phyloP scores from a whole-genome alignment of 2,329 filamentous ascomycete species.

The Talaromyces sp. region DNA sequence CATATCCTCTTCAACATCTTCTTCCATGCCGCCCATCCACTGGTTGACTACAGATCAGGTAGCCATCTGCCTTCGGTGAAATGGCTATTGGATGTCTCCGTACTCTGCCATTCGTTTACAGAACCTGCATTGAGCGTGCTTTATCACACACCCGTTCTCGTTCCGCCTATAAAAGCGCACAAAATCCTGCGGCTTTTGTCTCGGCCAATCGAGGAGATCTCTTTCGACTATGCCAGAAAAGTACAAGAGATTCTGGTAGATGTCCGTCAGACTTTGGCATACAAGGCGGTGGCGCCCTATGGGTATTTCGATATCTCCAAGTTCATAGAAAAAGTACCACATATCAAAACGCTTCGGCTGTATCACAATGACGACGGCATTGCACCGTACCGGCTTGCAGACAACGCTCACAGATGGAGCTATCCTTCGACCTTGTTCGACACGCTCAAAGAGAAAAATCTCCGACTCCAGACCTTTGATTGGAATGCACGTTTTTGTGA shows the following conservation, averaged over 20 bases:
- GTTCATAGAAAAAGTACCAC: constrained; percentile 60
- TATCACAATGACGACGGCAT: constrained; percentile 49
- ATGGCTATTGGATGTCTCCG: constrained; percentile 63
- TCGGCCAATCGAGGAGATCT: constrained; percentile 44
- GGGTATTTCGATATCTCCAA: constrained; percentile 52
- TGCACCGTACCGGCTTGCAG: background rate
- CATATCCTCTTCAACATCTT: constrained; percentile 67
- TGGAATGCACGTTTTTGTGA: constrained; percentile 51
- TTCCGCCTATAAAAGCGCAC: constrained; percentile 46
- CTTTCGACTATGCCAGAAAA: constrained; percentile 64
- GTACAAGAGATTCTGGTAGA: constrained; percentile 66
- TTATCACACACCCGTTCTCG: constrained; percentile 64
- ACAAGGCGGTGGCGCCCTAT: constrained; percentile 47
- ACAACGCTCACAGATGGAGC: constrained; percentile 53
- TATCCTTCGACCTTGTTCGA: constrained; percentile 64
- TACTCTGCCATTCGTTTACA: constrained; percentile 58
- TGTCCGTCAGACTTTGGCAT: constrained; percentile 52
- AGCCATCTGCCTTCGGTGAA: constrained; percentile 22
- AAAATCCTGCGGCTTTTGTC: constrained; percentile 51
- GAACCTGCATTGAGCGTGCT: constrained; percentile 70
- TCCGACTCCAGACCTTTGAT: constrained; percentile 46
- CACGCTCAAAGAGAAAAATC: constrained; percentile 49
- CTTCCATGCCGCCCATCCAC: constrained; percentile 56
- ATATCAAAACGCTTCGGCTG: constrained; percentile 65
- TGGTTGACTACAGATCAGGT: constrained; percentile 38